Evolutionary conservation across 1,284 basidiomycete species (phyloP).

Genomic region (Boletellus sp.): DNA sequence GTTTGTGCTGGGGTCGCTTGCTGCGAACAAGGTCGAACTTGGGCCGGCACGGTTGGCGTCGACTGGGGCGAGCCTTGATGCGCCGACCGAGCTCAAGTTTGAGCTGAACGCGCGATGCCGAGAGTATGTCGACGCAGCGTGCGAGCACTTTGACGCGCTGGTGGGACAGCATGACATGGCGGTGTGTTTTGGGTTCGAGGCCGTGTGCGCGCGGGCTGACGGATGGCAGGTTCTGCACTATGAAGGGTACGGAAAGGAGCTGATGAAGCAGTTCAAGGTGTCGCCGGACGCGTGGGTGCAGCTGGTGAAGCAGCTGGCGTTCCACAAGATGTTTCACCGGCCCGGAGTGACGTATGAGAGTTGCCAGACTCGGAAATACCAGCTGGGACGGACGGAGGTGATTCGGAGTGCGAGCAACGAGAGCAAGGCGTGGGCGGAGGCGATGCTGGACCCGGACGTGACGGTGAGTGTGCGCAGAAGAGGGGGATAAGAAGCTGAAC

Average conservation of each 20-base stretch:
- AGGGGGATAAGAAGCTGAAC: conserved; percentile 2
- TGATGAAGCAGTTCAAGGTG: conserved; percentile 85
- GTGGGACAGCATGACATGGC: conserved; percentile 81
- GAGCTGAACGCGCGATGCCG: conserved; percentile 60
- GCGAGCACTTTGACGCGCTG: conserved; percentile 72
- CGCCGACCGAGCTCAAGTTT: conserved; percentile 72
- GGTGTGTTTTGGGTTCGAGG: conserved; percentile 40
- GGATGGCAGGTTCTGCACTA: conserved; percentile 72
- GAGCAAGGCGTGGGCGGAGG: conserved; percentile 82
- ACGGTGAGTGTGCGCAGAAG: conserved; percentile 39
- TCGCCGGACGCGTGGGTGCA: conserved; percentile 96
- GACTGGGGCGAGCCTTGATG: conserved; percentile 47
- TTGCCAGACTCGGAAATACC: conserved; percentile 91
- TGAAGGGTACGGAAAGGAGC: conserved; percentile 86
- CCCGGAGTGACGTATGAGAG: conserved; percentile 91
- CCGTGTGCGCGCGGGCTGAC: conserved; percentile 7
- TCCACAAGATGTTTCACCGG: conserved; percentile 80
- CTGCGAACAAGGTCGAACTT: conserved; percentile 76
- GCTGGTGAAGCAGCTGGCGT: conserved; percentile 94
- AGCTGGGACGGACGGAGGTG: conserved; percentile 90
- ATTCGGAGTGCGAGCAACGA: conserved; percentile 85
- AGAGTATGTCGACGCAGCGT: conserved; percentile 53
- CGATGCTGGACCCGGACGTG: conserved; percentile 70
- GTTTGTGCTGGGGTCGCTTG: conserved; percentile 81
- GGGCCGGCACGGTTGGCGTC: conserved; percentile 44